These are phyloP conservation scores for Grosmannia serpens DNA, from an alignment of 2,329 filamentous ascomycete genomes.

Conservation along the genomic window DNA sequence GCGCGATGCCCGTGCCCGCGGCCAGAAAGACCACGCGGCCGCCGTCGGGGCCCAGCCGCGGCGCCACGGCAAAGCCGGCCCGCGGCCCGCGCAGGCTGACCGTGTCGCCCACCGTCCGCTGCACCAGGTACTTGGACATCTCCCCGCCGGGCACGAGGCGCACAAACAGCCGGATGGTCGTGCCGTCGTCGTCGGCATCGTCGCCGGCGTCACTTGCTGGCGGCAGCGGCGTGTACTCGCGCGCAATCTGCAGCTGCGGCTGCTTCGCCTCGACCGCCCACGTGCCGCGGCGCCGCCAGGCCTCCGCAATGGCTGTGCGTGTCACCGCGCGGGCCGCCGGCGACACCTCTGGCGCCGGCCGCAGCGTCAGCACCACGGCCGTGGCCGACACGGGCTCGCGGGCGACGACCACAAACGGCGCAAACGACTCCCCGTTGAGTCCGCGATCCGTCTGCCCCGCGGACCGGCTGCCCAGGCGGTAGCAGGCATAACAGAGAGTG, in stretches of 20 bases:
- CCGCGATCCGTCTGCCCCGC: not conserved
- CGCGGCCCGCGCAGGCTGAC: constrained; percentile 74
- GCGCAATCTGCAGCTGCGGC: constrained; percentile 81
- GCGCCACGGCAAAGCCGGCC: constrained; percentile 46
- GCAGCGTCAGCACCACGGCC: constrained; percentile 57
- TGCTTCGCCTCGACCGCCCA: constrained; percentile 94
- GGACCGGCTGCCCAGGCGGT: not conserved
- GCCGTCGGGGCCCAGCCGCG: constrained; percentile 19
- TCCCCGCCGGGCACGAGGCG: constrained; percentile 71
- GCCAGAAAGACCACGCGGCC: constrained; percentile 68
- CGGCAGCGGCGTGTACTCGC: constrained; percentile 84
- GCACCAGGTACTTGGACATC: constrained; percentile 70
- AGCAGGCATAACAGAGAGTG: not conserved
- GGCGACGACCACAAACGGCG: constrained; percentile 51
- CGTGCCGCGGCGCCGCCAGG: constrained; percentile 49
- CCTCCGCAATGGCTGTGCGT: constrained; percentile 19
- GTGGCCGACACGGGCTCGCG: constrained; percentile 54
- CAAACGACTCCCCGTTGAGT: constrained; percentile 51
- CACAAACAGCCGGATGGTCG: constrained; percentile 62
- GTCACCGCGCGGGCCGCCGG: constrained; percentile 1
- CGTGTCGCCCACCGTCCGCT: constrained; percentile 46
- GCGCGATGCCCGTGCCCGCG: constrained; percentile 85
- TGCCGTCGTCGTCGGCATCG: not conserved
- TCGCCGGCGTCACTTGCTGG: constrained; percentile 23
- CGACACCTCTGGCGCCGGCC: constrained; percentile 21